Evolutionary conservation across 805 yeast genomes (phyloP).

Genomic region (Cephaloascus fragrans): DNA sequence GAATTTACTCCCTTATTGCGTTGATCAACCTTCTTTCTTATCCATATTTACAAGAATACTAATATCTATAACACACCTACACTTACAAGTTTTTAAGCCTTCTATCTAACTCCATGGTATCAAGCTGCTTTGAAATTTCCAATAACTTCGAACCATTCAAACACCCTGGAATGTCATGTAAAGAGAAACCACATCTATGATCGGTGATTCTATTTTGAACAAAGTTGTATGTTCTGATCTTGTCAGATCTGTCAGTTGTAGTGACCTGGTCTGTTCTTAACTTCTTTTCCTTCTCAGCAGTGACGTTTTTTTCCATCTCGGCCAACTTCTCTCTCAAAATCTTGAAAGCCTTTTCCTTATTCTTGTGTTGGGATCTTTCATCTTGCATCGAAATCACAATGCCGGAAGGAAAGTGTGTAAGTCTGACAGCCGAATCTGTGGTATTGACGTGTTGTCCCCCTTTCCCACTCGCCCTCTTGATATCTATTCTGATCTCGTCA

Average conservation of each 20-base stretch:
- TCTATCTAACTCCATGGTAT: slow-evolving; percentile 26
- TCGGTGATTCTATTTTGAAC: slow-evolving; percentile 92
- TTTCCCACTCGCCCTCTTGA: slow-evolving; percentile 95
- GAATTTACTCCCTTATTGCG: too few species aligned
- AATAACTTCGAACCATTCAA: slow-evolving; percentile 24
- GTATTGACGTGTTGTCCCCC: slow-evolving; percentile 99
- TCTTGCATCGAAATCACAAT: slow-evolving; percentile 86
- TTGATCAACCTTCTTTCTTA: too few species aligned
- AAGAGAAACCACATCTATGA: slow-evolving; percentile 75
- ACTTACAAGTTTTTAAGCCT: slow-evolving; percentile 11
- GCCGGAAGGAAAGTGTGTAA: slow-evolving; percentile 89
- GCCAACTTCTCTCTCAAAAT: slow-evolving; percentile 79
- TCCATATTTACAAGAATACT: too few species aligned
- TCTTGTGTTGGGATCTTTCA: slow-evolving; percentile 88
- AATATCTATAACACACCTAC: too few species aligned
- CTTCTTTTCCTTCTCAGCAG: slow-evolving; percentile 52
- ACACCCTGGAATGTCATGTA: slow-evolving; percentile 55
- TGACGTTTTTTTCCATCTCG: slow-evolving; percentile 60
- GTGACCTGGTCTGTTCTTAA: slow-evolving; percentile 77
- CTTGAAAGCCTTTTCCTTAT: slow-evolving; percentile 85
- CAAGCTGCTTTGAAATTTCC: slow-evolving; percentile 26
- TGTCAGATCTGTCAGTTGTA: slow-evolving; percentile 85
- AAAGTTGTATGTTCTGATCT: slow-evolving; percentile 86
- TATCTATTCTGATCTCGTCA: slow-evolving; percentile 85
- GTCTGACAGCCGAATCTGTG: slow-evolving; percentile 91